phyloP scores from a whole-genome alignment of 2,329 filamentous ascomycete genomes.

The Cladorrhinum sp. region DNA sequence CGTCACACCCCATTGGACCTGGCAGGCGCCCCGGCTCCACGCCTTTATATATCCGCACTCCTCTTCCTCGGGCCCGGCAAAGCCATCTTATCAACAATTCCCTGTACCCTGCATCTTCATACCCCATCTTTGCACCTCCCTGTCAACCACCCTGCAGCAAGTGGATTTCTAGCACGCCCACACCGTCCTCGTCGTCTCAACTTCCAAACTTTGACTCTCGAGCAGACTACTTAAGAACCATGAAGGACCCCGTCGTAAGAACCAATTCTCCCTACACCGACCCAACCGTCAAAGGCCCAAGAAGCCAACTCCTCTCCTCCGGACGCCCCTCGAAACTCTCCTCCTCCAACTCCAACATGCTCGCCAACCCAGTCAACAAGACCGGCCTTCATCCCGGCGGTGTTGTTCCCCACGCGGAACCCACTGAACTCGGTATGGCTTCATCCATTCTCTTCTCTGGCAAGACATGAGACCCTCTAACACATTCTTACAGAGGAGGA shows the following conservation, averaged over 20 bases:
- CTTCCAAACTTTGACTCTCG: constrained; percentile 14
- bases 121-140: constrained; percentile 5
- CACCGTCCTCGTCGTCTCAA: constrained; percentile 20
- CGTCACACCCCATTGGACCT: constrained; percentile 26
- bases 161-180: constrained; percentile 21
- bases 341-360: constrained; percentile 34
- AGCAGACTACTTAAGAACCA: constrained; percentile 31
- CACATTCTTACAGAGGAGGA: constrained; percentile 65
- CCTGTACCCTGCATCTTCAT: constrained; percentile 6
- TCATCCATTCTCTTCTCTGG: neutral
- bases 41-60: constrained; percentile 25
- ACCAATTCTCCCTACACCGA: constrained; percentile 45
- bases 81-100: constrained; percentile 20
- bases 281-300: constrained; percentile 44
- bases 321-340: constrained; percentile 30
- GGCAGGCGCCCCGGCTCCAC: constrained; percentile 18
- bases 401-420: constrained; percentile 78
- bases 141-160: constrained; percentile 26
- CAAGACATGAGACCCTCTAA: neutral
- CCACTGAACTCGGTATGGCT: constrained; percentile 78
- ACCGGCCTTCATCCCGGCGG: constrained; percentile 86
- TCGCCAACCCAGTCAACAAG: constrained; percentile 73
- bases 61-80: constrained; percentile 25
- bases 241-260: constrained; percentile 42
- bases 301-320: constrained; percentile 39